These are phyloP conservation scores for Athelia psychrophila DNA, from an alignment of 1,284 basidiomycete species.

Conservation along the genomic window DNA sequence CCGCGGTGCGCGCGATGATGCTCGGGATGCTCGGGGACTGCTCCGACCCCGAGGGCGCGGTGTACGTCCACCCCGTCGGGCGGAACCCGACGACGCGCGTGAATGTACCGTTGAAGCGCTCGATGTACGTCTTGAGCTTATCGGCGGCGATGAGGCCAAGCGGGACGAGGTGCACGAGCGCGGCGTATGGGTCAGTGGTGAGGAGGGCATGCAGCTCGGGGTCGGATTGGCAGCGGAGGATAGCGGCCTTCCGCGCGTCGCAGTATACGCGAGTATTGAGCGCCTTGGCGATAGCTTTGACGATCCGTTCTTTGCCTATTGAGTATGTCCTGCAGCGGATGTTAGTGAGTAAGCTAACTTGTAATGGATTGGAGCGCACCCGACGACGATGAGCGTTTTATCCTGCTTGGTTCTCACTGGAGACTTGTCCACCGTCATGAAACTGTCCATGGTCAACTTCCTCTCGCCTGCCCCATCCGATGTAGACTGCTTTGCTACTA, in stretches of 20 bases:
- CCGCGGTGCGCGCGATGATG: slow-evolving; percentile 67
- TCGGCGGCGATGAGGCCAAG: slow-evolving; percentile 80
- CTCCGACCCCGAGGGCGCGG: slow-evolving; percentile 67
- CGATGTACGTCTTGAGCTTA: slow-evolving; percentile 75
- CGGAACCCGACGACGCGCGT: slow-evolving; percentile 80
- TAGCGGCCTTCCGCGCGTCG: slow-evolving; percentile 77
- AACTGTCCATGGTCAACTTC: slow-evolving; percentile 37
- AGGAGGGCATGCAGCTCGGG: slow-evolving; percentile 79
- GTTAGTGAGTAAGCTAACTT: slow-evolving; percentile 5
- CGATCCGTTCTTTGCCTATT: slow-evolving; percentile 95
- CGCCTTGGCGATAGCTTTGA: slow-evolving; percentile 89
- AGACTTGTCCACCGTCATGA: slow-evolving; percentile 21
- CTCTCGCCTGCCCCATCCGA: slow-evolving; percentile 11
- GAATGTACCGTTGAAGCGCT: slow-evolving; percentile 73
- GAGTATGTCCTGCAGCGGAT: slow-evolving; percentile 75
- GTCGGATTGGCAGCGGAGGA: slow-evolving; percentile 82
- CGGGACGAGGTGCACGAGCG: slow-evolving; percentile 86
- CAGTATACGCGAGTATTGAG: slow-evolving; percentile 89
- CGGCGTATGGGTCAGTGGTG: slow-evolving; percentile 73
- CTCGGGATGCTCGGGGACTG: slow-evolving; percentile 58
- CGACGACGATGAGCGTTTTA: slow-evolving; percentile 76
- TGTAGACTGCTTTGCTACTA: slow-evolving; percentile 42
- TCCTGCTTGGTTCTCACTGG: slow-evolving; percentile 27
- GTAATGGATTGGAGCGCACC: slow-evolving; percentile 42
- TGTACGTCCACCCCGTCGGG: slow-evolving; percentile 93